Conservation (phyloP, 78 protist species). For the Speleostelium caveatum region DNA sequence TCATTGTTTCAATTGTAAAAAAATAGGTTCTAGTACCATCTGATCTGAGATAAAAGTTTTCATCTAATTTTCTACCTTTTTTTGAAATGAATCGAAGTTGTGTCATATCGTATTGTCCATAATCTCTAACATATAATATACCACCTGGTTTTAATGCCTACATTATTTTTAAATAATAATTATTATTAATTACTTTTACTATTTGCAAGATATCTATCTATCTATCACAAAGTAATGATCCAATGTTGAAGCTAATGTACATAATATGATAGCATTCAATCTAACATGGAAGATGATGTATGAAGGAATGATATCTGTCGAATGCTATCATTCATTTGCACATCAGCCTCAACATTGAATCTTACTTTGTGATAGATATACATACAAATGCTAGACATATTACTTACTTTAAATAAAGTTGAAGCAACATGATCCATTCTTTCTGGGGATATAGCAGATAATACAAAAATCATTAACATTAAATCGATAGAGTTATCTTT, state of each 20-base stretch:
- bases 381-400: neutral
- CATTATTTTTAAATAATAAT: neutral
- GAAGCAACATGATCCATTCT: slow-evolving; percentile 35
- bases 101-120: slow-evolving; percentile 86
- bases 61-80: slow-evolving; percentile 73
- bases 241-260: too few relatives aligned
- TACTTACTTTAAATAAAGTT: slow-evolving; percentile 30
- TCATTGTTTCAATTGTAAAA: slow-evolving; percentile 49
- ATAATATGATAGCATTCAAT: too few relatives aligned
- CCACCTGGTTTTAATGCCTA: slow-evolving; percentile 87
- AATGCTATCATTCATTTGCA: too few relatives aligned
- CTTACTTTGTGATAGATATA: neutral
- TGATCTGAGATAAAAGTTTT: slow-evolving; percentile 78
- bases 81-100: slow-evolving; percentile 77
- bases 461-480: slow-evolving; percentile 76
- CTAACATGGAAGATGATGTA: too few relatives aligned
- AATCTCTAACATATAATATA: slow-evolving; percentile 79
- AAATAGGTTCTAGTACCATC: slow-evolving; percentile 85
- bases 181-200: neutral
- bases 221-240: too few relatives aligned
- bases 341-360: neutral
- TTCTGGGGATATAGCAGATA: slow-evolving; percentile 77
- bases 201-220: too few relatives aligned
- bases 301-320: neutral
- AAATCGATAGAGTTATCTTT: slow-evolving; percentile 76